Evolutionary conservation across 352 stramenopile species (phyloP), one percentile per base, ranked within the genome.

Genomic region (Elongisporangium senticosum): DNA sequence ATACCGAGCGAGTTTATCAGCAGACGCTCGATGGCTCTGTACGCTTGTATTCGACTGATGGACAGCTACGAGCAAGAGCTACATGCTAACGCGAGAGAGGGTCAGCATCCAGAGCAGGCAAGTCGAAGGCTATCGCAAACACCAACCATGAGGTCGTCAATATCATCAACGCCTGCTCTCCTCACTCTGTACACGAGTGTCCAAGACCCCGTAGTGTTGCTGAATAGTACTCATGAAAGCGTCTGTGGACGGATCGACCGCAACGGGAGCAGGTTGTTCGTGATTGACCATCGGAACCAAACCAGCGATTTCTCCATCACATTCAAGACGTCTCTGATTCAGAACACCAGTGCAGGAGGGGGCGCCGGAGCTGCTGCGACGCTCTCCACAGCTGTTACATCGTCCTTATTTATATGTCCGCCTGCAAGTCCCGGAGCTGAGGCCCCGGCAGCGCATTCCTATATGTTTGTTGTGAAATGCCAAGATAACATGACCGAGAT

Each of bases 141-240:
- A 43, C 33, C 20, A 7, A 47, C 22, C 2, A 11, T 7, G 8
- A 11, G 24, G 5, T 11, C 10, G 8, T 23, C 54, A 40, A 20
- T 37, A 11, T 0, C 13, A 47, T 17, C 39, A 21, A 7, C 19
- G 49, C 39, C 58, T 7, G 61, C 74, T 0, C 47, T 67, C 10
- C 23, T 87, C 20, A 85, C 75, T 6, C 22, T 87, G 0, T 77
- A 77, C 58, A 79, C 75, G 0, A 72, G 62, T 26, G 51, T 82
- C 13, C 68, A 79, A 7, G 69, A 83, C 7, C 68, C 67, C 7
- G 62, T 63, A 2, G 23, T 53, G 2, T 49, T 85, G 40, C 11
- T 43, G 0, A 69, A 69, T 15, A 60, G 68, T 3, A 40, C 50
- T 10, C 62, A 72, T 1, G 71, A 72, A 7, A 74, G 63, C 8